Percentiles rank a stretch among this genome's conserved stretches.
Conservation (phyloP, 345 rosid species). For the Camelina laxa region DNA sequence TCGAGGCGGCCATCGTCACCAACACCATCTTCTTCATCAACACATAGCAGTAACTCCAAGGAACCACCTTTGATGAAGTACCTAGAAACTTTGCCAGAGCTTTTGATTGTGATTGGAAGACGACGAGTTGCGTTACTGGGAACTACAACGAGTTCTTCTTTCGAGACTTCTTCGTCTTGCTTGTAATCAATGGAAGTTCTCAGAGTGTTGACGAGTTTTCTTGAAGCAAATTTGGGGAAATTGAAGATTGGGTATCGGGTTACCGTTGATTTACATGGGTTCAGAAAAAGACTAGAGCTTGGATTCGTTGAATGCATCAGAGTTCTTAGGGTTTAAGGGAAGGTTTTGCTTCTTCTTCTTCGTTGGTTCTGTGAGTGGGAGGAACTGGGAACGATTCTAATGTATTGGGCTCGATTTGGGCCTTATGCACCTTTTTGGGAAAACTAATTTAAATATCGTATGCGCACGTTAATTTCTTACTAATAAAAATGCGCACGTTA, state of each 20-base stretch:
- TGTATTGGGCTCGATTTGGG: slow-evolving; percentile 14
- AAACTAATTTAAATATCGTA: too few relatives aligned
- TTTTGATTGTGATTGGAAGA: slow-evolving; percentile 34
- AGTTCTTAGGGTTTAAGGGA: slow-evolving; percentile 20
- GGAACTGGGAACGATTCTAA: not conserved
- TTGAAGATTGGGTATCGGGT: slow-evolving; percentile 16
- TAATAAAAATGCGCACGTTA: too few relatives aligned
- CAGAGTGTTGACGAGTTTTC: slow-evolving; percentile 28
- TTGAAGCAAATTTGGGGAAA: not conserved
- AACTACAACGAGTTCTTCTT: slow-evolving; percentile 15
- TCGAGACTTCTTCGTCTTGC: slow-evolving; percentile 8
- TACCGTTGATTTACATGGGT: slow-evolving; percentile 23
- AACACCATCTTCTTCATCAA: slow-evolving; percentile 1
- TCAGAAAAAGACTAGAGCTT: slow-evolving; percentile 25
- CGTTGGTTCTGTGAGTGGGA: not conserved
- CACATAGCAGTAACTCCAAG: slow-evolving; percentile 22
- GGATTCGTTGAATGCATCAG: slow-evolving; percentile 34
- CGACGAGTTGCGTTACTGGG: slow-evolving; percentile 4
- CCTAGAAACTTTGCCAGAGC: slow-evolving; percentile 27
- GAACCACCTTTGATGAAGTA: slow-evolving; percentile 37
- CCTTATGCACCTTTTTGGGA: not conserved
- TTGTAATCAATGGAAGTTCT: slow-evolving; percentile 32
- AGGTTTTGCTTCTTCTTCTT: not conserved
- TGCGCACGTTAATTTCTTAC: too few relatives aligned
- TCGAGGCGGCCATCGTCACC: slow-evolving; percentile 21